Conservation (phyloP, 2,329 filamentous ascomycete species). For the Pseudocercospora cruenta region DNA sequence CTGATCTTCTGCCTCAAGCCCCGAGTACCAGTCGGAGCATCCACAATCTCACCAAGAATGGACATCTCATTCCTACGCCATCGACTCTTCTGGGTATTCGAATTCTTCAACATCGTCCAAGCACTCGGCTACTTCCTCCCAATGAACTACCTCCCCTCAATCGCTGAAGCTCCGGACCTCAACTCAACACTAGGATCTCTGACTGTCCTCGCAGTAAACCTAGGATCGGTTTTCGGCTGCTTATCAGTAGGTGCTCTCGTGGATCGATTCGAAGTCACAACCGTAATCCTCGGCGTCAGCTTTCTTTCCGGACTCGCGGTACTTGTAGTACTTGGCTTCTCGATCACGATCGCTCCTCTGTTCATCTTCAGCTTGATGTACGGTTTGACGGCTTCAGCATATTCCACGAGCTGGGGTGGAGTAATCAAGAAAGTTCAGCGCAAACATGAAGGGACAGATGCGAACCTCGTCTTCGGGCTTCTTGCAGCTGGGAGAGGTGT, state of each 20-base stretch:
- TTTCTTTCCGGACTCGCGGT: constrained; percentile 42
- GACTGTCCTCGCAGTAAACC: constrained; percentile 46
- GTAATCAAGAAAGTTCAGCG: constrained; percentile 30
- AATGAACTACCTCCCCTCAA: constrained; percentile 48
- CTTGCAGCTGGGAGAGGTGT: constrained; percentile 56
- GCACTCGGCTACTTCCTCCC: constrained; percentile 50
- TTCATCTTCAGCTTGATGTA: constrained; percentile 50
- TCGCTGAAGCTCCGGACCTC: constrained; percentile 44
- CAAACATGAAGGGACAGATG: constrained; percentile 40
- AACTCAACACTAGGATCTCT: constrained; percentile 41
- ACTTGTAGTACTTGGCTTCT: constrained; percentile 51
- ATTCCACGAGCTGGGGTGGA: constrained; percentile 42
- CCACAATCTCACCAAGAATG: constrained; percentile 36
- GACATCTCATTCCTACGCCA: constrained; percentile 42
- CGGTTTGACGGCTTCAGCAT: constrained; percentile 47
- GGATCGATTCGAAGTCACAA: constrained; percentile 46
- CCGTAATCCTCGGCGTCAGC: constrained; percentile 43
- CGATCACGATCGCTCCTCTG: constrained; percentile 46
- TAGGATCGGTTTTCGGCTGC: constrained; percentile 42
- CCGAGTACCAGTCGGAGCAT: constrained; percentile 31
- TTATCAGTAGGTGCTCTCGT: constrained; percentile 45
- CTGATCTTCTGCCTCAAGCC: constrained; percentile 30
- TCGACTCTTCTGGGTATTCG: constrained; percentile 47
- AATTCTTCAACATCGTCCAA: constrained; percentile 48
- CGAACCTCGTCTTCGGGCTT: constrained; percentile 54